A percentile compares a stretch with the other conserved stretches of the same genome.
phyloP scores from a whole-genome alignment of 2,329 filamentous ascomycete genomes.

The Aschersonia sp. region DNA sequence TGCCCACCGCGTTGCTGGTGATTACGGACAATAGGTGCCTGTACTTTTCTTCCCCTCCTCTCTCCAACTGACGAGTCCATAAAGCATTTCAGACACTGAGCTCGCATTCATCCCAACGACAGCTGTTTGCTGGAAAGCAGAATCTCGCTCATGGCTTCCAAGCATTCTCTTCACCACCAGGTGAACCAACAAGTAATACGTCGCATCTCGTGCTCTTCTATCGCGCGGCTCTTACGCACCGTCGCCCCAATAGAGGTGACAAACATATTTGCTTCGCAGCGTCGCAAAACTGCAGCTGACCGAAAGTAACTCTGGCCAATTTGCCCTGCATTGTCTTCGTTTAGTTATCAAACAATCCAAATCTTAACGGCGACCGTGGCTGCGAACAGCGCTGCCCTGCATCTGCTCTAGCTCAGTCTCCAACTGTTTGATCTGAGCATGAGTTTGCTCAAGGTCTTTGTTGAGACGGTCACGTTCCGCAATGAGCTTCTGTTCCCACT shows the following conservation, averaged over 20 bases:
- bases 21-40: background rate
- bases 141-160: too few relatives aligned
- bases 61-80: too few relatives aligned
- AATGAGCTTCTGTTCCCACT: conserved; percentile 99
- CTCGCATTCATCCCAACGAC: too few relatives aligned
- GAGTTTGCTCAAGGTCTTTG: conserved; percentile 97
- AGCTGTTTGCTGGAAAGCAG: too few relatives aligned
- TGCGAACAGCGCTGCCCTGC: conserved; percentile 81
- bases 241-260: background rate
- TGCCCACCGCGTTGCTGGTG: background rate
- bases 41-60: background rate
- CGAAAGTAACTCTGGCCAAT: conserved; percentile 12
- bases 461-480: conserved; percentile 96
- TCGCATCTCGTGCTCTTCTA: too few relatives aligned
- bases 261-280: conserved; percentile 10
- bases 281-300: conserved; percentile 9
- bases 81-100: too few relatives aligned
- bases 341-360: too few relatives aligned
- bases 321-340: conserved; percentile 9
- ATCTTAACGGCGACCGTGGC: conserved; percentile 73
- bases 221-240: background rate
- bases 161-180: too few relatives aligned
- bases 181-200: too few relatives aligned
- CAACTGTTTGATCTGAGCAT: conserved; percentile 83
- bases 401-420: conserved; percentile 87